A percentile compares a stretch with the other conserved stretches of the same genome.
These are phyloP conservation scores for Chaetomium tenue DNA, from an alignment of 495 filamentous ascomycete species.

Conservation along the genomic window DNA sequence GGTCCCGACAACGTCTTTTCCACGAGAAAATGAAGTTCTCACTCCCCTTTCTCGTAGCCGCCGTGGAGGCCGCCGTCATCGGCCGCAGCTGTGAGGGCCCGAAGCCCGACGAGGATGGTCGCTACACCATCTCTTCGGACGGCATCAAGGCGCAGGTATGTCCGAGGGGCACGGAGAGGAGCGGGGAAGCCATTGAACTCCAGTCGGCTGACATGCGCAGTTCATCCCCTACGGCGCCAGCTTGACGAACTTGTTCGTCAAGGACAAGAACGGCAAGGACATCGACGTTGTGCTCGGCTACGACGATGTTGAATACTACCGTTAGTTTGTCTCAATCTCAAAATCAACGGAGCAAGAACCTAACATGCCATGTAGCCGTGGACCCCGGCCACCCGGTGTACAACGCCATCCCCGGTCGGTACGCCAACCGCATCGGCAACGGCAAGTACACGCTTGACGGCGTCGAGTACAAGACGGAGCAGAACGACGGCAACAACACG, in stretches of 20 bases:
- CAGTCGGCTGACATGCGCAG: conserved; percentile 28
- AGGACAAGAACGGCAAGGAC: conserved; percentile 55
- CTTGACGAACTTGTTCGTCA: conserved; percentile 57
- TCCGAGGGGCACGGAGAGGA: neutral
- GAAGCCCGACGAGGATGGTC: conserved; percentile 39
- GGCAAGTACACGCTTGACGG: conserved; percentile 53
- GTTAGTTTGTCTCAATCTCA: neutral
- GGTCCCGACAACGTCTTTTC: neutral
- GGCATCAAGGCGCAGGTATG: conserved; percentile 53
- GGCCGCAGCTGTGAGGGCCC: conserved; percentile 4
- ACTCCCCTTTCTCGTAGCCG: conserved; percentile 7
- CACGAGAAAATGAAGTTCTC: conserved; percentile 21
- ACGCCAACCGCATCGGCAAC: conserved; percentile 57
- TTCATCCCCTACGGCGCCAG: conserved; percentile 57
- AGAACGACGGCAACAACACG: conserved; percentile 58
- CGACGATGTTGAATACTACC: conserved; percentile 44
- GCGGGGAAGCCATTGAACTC: neutral
- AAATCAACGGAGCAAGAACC: neutral
- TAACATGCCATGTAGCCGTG: conserved; percentile 33
- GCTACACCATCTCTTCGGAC: conserved; percentile 50
- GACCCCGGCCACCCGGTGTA: conserved; percentile 52
- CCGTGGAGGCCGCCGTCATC: conserved; percentile 14
- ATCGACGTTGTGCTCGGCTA: conserved; percentile 55
- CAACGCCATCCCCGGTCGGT: conserved; percentile 54
- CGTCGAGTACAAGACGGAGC: conserved; percentile 47